Evolutionary conservation across 495 filamentous ascomycete species (phyloP).

Genomic region (Penicillium crystallinum): DNA sequence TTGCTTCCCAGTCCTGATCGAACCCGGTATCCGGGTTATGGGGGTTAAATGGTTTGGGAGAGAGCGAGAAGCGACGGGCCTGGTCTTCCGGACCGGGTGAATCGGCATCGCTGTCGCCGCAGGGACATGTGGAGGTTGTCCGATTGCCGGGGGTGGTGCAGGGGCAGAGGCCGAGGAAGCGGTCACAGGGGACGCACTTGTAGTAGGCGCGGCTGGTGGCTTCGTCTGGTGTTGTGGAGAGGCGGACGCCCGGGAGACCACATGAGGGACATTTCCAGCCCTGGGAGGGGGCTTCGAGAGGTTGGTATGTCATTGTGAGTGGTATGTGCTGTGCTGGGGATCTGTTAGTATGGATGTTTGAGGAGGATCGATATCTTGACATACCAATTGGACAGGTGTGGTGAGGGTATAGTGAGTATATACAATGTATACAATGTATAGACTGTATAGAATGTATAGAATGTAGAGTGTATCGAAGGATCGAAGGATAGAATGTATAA

Average conservation of each 20-base stretch:
- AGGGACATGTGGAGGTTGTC: not conserved
- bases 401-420: too few species aligned
- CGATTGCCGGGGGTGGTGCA: not conserved
- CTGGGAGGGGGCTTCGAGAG: not conserved
- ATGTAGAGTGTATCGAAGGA: not conserved
- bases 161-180: not conserved
- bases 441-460: not conserved
- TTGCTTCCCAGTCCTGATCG: not conserved
- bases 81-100: not conserved
- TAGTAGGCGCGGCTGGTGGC: not conserved
- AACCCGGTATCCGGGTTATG: not conserved
- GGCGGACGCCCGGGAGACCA: not conserved
- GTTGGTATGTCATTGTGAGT: not conserved
- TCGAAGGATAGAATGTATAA: not conserved
- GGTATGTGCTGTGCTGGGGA: not conserved
- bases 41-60: not conserved
- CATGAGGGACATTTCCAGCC: not conserved
- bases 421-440: not conserved
- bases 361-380: too few species aligned
- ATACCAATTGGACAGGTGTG: too few species aligned
- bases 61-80: not conserved
- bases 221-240: not conserved
- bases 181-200: not conserved
- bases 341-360: not conserved
- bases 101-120: not conserved